Evolutionary conservation across 768 basidiomycete genomes (phyloP).

Genomic region (Trametes cubensis): DNA sequence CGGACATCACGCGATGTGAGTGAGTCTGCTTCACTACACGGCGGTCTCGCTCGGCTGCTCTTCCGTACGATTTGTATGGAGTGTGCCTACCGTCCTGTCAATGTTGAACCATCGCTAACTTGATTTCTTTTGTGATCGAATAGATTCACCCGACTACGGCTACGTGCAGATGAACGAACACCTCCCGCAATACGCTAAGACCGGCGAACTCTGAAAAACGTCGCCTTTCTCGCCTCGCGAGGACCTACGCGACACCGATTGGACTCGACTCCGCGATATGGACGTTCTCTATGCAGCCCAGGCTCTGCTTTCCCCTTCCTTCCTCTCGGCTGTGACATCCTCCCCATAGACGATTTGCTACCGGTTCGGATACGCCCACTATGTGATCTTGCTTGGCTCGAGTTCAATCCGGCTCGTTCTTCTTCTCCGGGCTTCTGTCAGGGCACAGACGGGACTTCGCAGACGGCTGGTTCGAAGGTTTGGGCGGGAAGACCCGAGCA

Average conservation of each 20-base stretch:
- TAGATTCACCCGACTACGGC: constrained; percentile 86
- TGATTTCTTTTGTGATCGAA: constrained; percentile 38
- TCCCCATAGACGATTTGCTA: constrained; percentile 18
- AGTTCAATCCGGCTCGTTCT: constrained; percentile 1
- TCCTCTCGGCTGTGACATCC: neutral
- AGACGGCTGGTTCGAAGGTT: constrained; percentile 3
- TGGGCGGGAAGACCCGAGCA: neutral
- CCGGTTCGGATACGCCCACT: constrained; percentile 13
- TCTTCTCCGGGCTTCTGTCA: constrained; percentile 10
- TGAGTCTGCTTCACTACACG: constrained; percentile 35
- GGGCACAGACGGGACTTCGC: constrained; percentile 13
- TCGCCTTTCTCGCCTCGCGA: constrained; percentile 1
- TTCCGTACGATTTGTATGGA: constrained; percentile 12
- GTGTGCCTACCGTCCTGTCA: constrained; percentile 14
- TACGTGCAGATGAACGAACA: constrained; percentile 84
- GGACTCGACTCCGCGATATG: neutral
- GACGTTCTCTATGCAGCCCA: constrained; percentile 7
- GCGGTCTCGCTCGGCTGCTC: constrained; percentile 12
- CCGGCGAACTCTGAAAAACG: constrained; percentile 25
- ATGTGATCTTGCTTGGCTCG: constrained; percentile 23
- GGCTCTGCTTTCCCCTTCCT: neutral
- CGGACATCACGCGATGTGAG: constrained; percentile 86
- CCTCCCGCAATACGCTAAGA: constrained; percentile 43
- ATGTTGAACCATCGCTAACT: constrained; percentile 15
- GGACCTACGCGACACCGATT: constrained; percentile 3